phyloP scores from a whole-genome alignment of 2,329 filamentous ascomycete genomes.

The Didymella pinodella region DNA sequence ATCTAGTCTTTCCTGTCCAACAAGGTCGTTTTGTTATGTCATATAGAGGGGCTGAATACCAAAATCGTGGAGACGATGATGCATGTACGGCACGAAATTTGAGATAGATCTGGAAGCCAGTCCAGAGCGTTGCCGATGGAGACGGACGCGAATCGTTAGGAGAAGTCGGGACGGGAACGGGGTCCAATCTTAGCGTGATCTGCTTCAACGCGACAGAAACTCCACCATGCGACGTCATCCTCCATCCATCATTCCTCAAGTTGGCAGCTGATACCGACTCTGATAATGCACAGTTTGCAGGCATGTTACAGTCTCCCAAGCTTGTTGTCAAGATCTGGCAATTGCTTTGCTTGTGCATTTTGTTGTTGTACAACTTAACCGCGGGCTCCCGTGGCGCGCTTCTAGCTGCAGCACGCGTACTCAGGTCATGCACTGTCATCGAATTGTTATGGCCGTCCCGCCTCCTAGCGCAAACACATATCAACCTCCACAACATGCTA shows the following conservation, averaged over 20 bases:
- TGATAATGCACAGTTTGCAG: not conserved
- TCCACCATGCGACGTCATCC: slow-evolving; percentile 16
- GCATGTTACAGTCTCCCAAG: not conserved
- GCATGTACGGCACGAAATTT: not conserved
- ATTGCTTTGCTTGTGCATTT: not conserved
- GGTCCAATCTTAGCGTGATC: slow-evolving; percentile 9
- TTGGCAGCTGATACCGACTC: slow-evolving; percentile 7
- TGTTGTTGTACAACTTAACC: not conserved
- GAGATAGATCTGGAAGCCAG: not conserved
- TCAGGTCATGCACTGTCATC: slow-evolving; percentile 14
- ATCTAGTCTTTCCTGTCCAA: not conserved
- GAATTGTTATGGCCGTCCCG: slow-evolving; percentile 18
- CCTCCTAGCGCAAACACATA: slow-evolving; percentile 11
- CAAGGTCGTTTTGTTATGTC: not conserved
- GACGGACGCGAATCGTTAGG: not conserved
- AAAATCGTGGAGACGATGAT: not conserved
- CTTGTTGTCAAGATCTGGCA: not conserved
- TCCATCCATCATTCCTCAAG: slow-evolving; percentile 11
- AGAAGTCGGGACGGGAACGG: slow-evolving; percentile 8
- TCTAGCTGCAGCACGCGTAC: slow-evolving; percentile 18
- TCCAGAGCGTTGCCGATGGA: slow-evolving; percentile 2
- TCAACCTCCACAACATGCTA: slow-evolving; percentile 15
- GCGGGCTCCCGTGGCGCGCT: slow-evolving; percentile 16
- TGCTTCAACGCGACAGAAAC: slow-evolving; percentile 4
- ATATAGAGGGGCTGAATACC: not conserved